phyloP scores from a whole-genome alignment of 371 early-diverging fungal species.

The Mycotypha africana region DNA sequence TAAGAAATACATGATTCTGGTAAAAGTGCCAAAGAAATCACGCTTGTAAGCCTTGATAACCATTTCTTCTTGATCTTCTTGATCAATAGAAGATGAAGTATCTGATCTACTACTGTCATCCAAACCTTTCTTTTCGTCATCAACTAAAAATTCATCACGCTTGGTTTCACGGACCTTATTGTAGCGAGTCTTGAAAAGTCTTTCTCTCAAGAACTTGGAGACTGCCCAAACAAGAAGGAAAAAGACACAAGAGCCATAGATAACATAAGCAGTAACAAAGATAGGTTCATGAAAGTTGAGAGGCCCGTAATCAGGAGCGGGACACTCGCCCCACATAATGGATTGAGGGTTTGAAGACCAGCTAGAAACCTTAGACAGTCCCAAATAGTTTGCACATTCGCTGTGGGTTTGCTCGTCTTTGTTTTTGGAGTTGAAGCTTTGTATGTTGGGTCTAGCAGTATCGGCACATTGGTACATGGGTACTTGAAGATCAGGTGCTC shows the following conservation, averaged over 20 bases:
- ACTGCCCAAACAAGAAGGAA: slow-evolving; percentile 46
- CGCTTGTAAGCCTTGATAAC: slow-evolving; percentile 35
- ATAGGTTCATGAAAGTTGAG: slow-evolving; percentile 30
- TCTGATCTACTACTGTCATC: slow-evolving; percentile 1
- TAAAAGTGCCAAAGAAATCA: slow-evolving; percentile 23
- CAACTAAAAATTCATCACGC: neutral
- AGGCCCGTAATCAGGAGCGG: slow-evolving; percentile 32
- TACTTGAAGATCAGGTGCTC: slow-evolving; percentile 16
- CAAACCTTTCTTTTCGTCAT: neutral
- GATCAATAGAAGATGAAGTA: neutral
- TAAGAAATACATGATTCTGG: slow-evolving; percentile 17
- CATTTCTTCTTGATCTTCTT: slow-evolving; percentile 24
- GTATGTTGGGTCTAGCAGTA: neutral
- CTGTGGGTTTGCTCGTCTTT: neutral
- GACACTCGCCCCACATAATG: slow-evolving; percentile 48
- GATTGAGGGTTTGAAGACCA: slow-evolving; percentile 24
- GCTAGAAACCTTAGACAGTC: neutral
- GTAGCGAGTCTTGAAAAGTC: slow-evolving; percentile 4
- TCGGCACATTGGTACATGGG: neutral
- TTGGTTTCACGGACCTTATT: slow-evolving; percentile 6
- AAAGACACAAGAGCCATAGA: slow-evolving; percentile 52
- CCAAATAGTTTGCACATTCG: neutral
- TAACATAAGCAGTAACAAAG: slow-evolving; percentile 41
- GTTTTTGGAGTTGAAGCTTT: neutral
- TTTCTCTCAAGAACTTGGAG: slow-evolving; percentile 47